Evolutionary conservation across 768 basidiomycete species (phyloP).

Genomic region (Amylocystis lapponica): DNA sequence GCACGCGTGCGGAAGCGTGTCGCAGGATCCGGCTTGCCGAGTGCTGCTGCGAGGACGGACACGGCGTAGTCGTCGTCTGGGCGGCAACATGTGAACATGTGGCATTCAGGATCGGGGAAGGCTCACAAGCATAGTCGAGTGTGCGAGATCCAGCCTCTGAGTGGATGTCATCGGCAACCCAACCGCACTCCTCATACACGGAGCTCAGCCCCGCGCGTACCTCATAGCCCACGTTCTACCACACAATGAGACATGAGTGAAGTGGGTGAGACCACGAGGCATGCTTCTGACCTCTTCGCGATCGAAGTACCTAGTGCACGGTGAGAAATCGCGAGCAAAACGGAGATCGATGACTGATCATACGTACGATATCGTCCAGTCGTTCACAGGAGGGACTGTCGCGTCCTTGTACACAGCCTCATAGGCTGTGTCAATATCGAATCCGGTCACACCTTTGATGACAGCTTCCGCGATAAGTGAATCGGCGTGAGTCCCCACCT

Average conservation of each 20-base stretch:
- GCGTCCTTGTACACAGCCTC: conserved; percentile 73
- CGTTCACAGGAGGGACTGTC: conserved; percentile 52
- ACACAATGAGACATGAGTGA: neutral
- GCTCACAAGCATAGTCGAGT: conserved; percentile 67
- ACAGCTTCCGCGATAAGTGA: conserved; percentile 71
- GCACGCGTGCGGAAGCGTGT: conserved; percentile 52
- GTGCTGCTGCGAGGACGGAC: conserved; percentile 49
- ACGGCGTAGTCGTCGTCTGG: conserved; percentile 77
- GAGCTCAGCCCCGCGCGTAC: conserved; percentile 72
- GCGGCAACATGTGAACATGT: neutral
- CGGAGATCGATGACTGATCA: conserved; percentile 5
- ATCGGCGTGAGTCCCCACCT: conserved; percentile 78
- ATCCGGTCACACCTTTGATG: conserved; percentile 56
- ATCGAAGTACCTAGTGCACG: conserved; percentile 60
- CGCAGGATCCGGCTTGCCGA: conserved; percentile 46
- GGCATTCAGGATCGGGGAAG: neutral
- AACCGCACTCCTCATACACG: conserved; percentile 62
- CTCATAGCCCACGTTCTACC: conserved; percentile 72
- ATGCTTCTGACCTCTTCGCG: conserved; percentile 52
- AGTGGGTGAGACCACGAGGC: neutral
- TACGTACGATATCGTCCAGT: conserved; percentile 45
- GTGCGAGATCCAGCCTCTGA: conserved; percentile 77
- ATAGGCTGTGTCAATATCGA: conserved; percentile 62
- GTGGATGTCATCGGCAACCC: conserved; percentile 75
- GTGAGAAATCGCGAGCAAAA: no score